Conservation (phyloP, 2,329 filamentous ascomycete species). For the Trichoderma sp. region DNA sequence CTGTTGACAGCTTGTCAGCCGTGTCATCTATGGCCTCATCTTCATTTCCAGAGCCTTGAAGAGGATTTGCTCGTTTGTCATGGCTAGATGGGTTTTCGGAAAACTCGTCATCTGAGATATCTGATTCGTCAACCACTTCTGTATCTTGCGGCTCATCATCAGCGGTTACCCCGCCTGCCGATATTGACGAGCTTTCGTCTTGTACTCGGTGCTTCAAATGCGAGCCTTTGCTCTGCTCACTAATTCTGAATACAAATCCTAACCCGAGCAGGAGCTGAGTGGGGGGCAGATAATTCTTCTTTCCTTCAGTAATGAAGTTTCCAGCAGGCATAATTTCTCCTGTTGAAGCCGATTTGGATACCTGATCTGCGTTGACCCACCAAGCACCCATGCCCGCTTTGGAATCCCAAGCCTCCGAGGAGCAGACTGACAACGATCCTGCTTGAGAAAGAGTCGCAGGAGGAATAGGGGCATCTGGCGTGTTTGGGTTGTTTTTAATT, state of each 20-base stretch:
- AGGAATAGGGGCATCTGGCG: constrained; percentile 81
- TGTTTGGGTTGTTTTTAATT: constrained; percentile 82
- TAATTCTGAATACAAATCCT: constrained; percentile 83
- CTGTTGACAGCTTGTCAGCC: constrained; percentile 32
- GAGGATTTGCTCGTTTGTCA: constrained; percentile 41
- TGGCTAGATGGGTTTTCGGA: constrained; percentile 38
- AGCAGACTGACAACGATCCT: constrained; percentile 79
- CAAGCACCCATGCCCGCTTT: constrained; percentile 95
- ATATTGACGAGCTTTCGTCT: constrained; percentile 31
- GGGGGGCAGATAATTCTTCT: constrained; percentile 89
- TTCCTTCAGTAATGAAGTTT: constrained; percentile 77
- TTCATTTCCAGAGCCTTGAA: constrained; percentile 36
- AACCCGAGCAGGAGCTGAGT: constrained; percentile 86
- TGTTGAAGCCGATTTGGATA: constrained; percentile 77
- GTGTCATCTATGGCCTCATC: constrained; percentile 35
- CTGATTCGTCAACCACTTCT: constrained; percentile 33
- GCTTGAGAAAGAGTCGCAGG: constrained; percentile 91
- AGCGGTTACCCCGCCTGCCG: background rate
- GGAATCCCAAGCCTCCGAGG: constrained; percentile 90
- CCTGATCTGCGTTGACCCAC: constrained; percentile 91
- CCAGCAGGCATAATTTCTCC: constrained; percentile 81
- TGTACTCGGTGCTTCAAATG: constrained; percentile 68
- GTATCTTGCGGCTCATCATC: constrained; percentile 32
- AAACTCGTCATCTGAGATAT: constrained; percentile 36
- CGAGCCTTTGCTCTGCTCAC: constrained; percentile 78